Percentiles rank a stretch among this genome's conserved stretches.
Conservation (phyloP, 1,284 basidiomycete genomes). For the Anthracocystis panici-leucophaei region DNA sequence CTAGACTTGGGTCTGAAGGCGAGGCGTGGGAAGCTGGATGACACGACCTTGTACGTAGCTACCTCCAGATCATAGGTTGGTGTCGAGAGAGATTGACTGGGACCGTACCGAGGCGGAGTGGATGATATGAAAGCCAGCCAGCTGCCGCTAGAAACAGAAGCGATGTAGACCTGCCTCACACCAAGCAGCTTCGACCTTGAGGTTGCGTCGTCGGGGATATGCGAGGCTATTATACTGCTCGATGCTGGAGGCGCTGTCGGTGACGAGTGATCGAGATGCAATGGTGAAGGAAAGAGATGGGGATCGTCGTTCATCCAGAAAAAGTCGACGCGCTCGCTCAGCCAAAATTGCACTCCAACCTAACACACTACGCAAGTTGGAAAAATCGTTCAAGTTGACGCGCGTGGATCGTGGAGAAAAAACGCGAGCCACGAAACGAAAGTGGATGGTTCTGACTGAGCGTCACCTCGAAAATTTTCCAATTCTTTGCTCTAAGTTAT, state of each 20-base stretch:
- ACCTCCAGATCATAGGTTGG: neutral
- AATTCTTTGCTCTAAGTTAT: neutral
- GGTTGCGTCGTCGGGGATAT: too few relatives aligned
- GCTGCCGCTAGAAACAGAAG: neutral
- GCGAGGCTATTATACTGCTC: neutral
- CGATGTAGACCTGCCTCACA: neutral
- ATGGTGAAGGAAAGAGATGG: neutral
- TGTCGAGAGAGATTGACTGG: neutral
- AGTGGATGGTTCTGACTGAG: neutral
- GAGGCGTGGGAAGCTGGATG: neutral
- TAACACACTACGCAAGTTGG: neutral
- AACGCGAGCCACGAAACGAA: too few relatives aligned
- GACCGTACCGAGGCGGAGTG: neutral
- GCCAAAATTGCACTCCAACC: neutral
- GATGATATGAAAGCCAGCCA: neutral
- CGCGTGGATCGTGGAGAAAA: too few relatives aligned
- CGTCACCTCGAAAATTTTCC: neutral
- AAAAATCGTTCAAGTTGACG: conserved; percentile 3
- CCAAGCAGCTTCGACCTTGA: too few relatives aligned
- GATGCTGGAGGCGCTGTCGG: neutral
- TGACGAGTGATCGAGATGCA: neutral
- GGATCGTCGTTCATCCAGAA: neutral
- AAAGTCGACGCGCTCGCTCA: conserved; percentile 10
- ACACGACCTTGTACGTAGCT: neutral
- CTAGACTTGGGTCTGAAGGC: neutral